Evolutionary conservation across 2,329 filamentous ascomycete species (phyloP).

Genomic region (Boeremia exigua): DNA sequence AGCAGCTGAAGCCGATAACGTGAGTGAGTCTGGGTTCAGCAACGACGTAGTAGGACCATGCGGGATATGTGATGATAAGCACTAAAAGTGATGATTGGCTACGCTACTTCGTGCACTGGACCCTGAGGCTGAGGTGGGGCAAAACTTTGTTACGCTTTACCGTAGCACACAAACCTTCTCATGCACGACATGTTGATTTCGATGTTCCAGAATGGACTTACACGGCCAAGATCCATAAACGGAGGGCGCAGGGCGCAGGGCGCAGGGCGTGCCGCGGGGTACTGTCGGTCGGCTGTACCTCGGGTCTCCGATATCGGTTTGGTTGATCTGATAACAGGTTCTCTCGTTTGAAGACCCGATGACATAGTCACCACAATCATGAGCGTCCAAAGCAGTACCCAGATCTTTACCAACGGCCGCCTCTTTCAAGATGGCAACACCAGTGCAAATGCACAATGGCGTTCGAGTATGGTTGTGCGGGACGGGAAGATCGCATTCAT

Average conservation of each 20-base stretch:
- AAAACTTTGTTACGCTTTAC: too few species aligned
- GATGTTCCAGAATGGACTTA: not conserved
- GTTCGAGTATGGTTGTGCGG: conserved; percentile 49
- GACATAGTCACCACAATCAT: conserved; percentile 1
- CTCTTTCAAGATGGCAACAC: conserved; percentile 27
- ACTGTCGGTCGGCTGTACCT: conserved; percentile 16
- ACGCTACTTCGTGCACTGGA: not conserved
- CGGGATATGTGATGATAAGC: conserved; percentile 6
- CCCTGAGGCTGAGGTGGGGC: conserved; percentile 1
- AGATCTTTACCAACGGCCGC: conserved; percentile 37
- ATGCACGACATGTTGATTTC: too few species aligned
- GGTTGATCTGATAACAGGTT: conserved; percentile 14
- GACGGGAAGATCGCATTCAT: conserved; percentile 52
- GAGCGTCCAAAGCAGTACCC: conserved; percentile 10
- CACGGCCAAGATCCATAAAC: not conserved
- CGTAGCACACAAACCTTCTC: too few species aligned
- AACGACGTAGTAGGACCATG: not conserved
- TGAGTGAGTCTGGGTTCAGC: not conserved
- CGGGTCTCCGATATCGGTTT: conserved; percentile 23
- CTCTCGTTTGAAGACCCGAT: not conserved
- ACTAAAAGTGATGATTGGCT: conserved; percentile 1
- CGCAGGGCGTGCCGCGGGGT: conserved; percentile 2
- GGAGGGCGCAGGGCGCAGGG: not conserved
- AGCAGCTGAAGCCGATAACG: not conserved
- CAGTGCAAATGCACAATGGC: conserved; percentile 12